These are phyloP conservation scores for Pisolithus microcarpus DNA, from an alignment of 768 basidiomycete species.

Conservation along the genomic window DNA sequence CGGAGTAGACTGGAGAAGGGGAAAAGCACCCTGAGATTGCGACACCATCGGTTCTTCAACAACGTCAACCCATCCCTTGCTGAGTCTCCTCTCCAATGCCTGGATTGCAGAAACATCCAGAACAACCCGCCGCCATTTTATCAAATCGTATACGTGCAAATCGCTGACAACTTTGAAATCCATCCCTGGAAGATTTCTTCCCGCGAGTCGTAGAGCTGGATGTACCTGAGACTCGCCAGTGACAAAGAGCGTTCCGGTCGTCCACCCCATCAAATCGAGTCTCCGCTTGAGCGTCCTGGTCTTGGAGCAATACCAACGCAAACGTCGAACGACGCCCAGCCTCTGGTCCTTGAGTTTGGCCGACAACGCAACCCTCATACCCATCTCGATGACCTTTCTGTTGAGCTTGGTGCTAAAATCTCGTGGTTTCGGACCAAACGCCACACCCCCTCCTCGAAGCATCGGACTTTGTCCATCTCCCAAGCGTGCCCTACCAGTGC, in stretches of 20 bases:
- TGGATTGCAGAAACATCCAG: conserved; percentile 82
- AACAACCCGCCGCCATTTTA: conserved; percentile 78
- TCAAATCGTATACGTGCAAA: conserved; percentile 71
- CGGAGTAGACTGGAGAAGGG: background rate
- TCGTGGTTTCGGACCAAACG: conserved; percentile 85
- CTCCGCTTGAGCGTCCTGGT: conserved; percentile 59
- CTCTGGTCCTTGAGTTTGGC: conserved; percentile 68
- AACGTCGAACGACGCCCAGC: conserved; percentile 66
- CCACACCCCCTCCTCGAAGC: conserved; percentile 85
- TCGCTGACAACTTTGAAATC: conserved; percentile 58
- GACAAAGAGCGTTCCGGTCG: conserved; percentile 65
- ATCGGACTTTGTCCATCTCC: conserved; percentile 86
- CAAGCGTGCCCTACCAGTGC: conserved; percentile 80
- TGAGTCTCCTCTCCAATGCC: conserved; percentile 58
- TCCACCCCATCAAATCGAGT: conserved; percentile 58
- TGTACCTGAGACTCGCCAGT: conserved; percentile 55
- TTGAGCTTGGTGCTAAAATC: conserved; percentile 90
- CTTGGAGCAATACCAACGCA: conserved; percentile 68
- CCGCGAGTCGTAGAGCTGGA: conserved; percentile 49
- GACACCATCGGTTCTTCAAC: background rate
- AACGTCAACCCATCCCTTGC: conserved; percentile 27
- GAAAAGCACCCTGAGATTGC: background rate
- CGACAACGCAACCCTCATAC: conserved; percentile 85
- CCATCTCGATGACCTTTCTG: conserved; percentile 90
- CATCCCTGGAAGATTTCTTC: conserved; percentile 65